Evolutionary conservation across 495 filamentous ascomycete genomes (phyloP).

Genomic region (Xylaria scruposa): DNA sequence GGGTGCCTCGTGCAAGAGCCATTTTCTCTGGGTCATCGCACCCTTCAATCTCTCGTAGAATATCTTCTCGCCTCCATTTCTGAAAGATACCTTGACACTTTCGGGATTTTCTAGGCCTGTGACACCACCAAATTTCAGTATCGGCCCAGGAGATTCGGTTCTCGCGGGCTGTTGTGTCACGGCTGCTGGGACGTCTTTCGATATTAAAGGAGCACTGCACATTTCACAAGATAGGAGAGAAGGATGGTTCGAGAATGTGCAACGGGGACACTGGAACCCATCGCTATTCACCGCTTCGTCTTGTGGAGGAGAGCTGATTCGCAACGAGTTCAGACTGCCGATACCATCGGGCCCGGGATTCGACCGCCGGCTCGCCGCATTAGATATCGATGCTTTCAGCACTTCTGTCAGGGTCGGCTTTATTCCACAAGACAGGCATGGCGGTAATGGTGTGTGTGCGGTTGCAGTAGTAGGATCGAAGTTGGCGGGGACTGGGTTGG

Average conservation of each 20-base stretch:
- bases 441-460: conserved; percentile 75
- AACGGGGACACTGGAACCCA: conserved; percentile 78
- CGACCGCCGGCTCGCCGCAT: conserved; percentile 61
- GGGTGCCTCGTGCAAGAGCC: conserved; percentile 92
- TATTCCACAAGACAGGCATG: conserved; percentile 93
- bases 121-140: conserved; percentile 49
- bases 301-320: conserved; percentile 24
- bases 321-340: conserved; percentile 30
- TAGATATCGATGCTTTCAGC: conserved; percentile 82
- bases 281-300: conserved; percentile 22
- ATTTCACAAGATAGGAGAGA: conserved; percentile 88
- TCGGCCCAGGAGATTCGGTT: conserved; percentile 80
- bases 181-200: conserved; percentile 56
- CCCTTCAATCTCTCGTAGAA: conserved; percentile 89
- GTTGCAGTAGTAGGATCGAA: conserved; percentile 84
- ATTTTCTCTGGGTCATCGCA: conserved; percentile 90
- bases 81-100: conserved; percentile 89
- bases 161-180: conserved; percentile 50
- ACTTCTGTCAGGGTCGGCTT: conserved; percentile 83
- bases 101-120: conserved; percentile 67
- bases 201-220: conserved; percentile 78
- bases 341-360: conserved; percentile 27
- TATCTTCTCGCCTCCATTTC: conserved; percentile 84
- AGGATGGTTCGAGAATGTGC: conserved; percentile 93
- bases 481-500: conserved; percentile 92